A percentile compares a stretch with the other conserved stretches of the same genome.
Conservation (phyloP, 2,329 filamentous ascomycete genomes). For the Xylaria sp. region DNA sequence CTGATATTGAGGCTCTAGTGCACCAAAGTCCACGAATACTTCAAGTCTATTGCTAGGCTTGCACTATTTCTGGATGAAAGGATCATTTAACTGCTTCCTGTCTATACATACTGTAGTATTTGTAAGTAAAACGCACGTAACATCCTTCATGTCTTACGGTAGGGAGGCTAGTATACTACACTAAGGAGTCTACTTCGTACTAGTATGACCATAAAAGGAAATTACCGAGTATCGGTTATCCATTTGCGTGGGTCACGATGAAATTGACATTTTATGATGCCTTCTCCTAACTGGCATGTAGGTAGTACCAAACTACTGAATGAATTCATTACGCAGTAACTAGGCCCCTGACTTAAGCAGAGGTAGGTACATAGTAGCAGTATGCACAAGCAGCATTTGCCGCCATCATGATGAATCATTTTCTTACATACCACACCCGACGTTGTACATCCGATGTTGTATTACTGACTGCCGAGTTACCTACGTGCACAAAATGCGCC, state of each 20-base stretch:
- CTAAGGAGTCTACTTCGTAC: no score
- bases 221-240: not conserved
- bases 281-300: no score
- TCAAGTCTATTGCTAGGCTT: not conserved
- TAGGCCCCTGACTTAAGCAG: not conserved
- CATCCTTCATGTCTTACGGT: slow-evolving; percentile 7
- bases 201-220: slow-evolving; percentile 1
- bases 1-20: no score
- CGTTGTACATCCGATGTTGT: no score
- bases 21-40: not conserved
- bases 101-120: no score
- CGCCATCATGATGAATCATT: slow-evolving; percentile 1
- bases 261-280: slow-evolving; percentile 2
- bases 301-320: no score
- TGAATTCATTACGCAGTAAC: no score
- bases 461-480: slow-evolving; percentile 11
- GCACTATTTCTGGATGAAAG: not conserved
- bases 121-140: slow-evolving; percentile 7
- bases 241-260: slow-evolving; percentile 4
- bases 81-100: no score
- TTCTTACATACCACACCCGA: not conserved
- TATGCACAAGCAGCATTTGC: not conserved
- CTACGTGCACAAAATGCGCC: slow-evolving; percentile 14
- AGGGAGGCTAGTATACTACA: not conserved
- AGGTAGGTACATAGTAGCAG: not conserved